phyloP scores from a whole-genome alignment of 2,329 filamentous ascomycete genomes.

The Emericellopsis atlantica region DNA sequence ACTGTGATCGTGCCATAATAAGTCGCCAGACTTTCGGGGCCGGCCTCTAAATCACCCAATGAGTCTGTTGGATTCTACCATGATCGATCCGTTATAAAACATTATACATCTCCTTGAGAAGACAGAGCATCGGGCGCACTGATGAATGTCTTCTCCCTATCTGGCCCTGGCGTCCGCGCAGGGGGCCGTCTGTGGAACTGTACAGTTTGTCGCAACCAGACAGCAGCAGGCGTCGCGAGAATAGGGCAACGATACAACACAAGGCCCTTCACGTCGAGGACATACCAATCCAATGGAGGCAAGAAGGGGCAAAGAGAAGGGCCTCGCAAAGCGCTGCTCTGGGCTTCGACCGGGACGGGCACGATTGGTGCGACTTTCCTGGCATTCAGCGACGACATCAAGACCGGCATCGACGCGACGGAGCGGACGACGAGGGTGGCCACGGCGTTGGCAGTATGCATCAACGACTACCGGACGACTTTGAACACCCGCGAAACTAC shows the following conservation, averaged over 20 bases:
- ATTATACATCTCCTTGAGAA: too few relatives aligned
- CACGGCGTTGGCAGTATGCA: constrained; percentile 62
- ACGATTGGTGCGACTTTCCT: constrained; percentile 33
- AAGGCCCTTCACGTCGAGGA: too few relatives aligned
- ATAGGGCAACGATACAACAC: too few relatives aligned
- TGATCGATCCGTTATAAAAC: too few relatives aligned
- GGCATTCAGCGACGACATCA: constrained; percentile 56
- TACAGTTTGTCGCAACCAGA: constrained; percentile 21
- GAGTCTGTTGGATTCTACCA: too few relatives aligned
- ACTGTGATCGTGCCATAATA: too few relatives aligned
- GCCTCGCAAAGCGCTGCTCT: constrained; percentile 23
- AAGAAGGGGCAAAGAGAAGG: constrained; percentile 9
- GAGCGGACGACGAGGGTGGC: constrained; percentile 72
- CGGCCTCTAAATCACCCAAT: too few relatives aligned
- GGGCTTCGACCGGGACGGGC: constrained; percentile 38
- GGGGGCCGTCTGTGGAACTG: constrained; percentile 31
- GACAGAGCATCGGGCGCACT: constrained; percentile 1
- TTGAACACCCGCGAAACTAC: constrained; percentile 56
- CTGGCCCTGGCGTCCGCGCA: constrained; percentile 22
- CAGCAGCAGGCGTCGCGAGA: constrained; percentile 2
- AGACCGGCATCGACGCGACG: constrained; percentile 61
- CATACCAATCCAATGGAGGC: background rate
- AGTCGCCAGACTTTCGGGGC: too few relatives aligned
- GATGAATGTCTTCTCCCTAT: constrained; percentile 29
- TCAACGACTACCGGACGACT: constrained; percentile 85